A percentile compares a stretch with the other conserved stretches of the same genome.
phyloP scores from a whole-genome alignment of 106 monocot species.

The Agapanthus africanus region DNA sequence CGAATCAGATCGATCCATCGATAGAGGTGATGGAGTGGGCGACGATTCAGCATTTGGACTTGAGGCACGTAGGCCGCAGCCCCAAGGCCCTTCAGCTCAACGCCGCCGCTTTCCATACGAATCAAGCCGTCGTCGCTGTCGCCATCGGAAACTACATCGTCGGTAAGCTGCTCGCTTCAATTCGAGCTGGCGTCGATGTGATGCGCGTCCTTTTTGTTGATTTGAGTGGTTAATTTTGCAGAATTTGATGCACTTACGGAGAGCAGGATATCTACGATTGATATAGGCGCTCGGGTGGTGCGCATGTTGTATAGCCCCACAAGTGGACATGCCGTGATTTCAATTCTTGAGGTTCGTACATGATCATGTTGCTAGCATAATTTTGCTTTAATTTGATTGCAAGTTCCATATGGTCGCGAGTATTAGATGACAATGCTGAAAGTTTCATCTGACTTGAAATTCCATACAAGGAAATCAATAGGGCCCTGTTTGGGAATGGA shows the following conservation, averaged over 20 bases:
- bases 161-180: slow-evolving; percentile 23
- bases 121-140: slow-evolving; percentile 76
- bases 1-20: no score
- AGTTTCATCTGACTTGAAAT: no score
- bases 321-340: slow-evolving; percentile 61
- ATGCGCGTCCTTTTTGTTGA: neutral
- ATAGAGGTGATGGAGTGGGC: slow-evolving; percentile 96
- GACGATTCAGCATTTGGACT: slow-evolving; percentile 80
- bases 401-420: no score
- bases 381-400: no score
- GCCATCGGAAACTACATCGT: slow-evolving; percentile 77
- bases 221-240: slow-evolving; percentile 17
- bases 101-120: slow-evolving; percentile 73
- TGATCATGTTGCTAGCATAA: no score
- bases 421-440: no score
- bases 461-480: no score
- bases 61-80: slow-evolving; percentile 81
- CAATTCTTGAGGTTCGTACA: slow-evolving; percentile 92
- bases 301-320: slow-evolving; percentile 85
- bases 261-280: slow-evolving; percentile 77
- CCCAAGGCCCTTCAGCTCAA: slow-evolving; percentile 80
- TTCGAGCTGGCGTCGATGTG: neutral
- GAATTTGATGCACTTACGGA: slow-evolving; percentile 93
- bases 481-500: no score
- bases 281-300: slow-evolving; percentile 83